Evolutionary conservation across 2,329 filamentous ascomycete species (phyloP).

Genomic region (Verticillium isaacii): DNA sequence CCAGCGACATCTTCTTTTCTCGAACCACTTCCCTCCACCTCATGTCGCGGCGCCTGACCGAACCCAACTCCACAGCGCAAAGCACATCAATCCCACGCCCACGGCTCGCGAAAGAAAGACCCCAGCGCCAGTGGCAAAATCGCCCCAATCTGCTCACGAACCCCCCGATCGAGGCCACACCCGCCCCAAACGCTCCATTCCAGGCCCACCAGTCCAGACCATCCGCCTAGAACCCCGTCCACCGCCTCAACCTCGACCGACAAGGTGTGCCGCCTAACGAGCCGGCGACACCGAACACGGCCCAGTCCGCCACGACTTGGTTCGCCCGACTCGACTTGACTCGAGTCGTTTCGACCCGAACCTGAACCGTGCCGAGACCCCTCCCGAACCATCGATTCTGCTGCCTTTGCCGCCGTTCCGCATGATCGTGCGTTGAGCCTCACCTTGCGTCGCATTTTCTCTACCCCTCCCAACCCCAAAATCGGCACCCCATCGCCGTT

Average conservation of each 20-base stretch:
- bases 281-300: not conserved
- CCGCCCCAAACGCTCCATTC: not conserved
- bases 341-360: not conserved
- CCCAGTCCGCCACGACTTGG: not conserved
- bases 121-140: not conserved
- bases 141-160: not conserved
- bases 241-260: not conserved
- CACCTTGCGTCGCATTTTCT: not conserved
- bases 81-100: not conserved
- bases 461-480: not conserved
- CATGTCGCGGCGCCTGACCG: not conserved
- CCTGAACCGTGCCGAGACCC: not conserved
- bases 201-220: not conserved
- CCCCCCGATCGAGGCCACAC: not conserved
- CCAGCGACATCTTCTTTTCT: not conserved
- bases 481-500: not conserved
- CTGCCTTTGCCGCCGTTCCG: not conserved
- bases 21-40: not conserved
- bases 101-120: not conserved
- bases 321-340: not conserved
- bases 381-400: not conserved
- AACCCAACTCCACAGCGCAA: not conserved
- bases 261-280: not conserved
- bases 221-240: not conserved
- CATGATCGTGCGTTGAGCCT: not conserved